Percentiles rank a stretch among this genome's conserved stretches.
phyloP scores from a whole-genome alignment of 805 yeast species.

The Ogataea ramenticola region DNA sequence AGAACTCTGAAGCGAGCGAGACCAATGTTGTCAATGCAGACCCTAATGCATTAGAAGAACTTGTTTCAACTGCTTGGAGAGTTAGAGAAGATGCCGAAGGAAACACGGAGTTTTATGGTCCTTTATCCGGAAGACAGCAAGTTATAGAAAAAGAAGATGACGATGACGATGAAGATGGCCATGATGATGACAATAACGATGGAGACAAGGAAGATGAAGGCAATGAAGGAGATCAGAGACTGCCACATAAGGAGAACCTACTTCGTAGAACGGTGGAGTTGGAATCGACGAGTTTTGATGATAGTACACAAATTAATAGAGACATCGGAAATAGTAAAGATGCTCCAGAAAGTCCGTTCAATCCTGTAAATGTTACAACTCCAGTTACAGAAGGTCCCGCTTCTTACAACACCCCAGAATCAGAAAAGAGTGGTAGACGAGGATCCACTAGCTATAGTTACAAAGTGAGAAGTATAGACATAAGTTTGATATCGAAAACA shows the following conservation, averaged over 20 bases:
- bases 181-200: background rate
- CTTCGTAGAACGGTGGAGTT: too few relatives aligned
- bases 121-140: constrained; percentile 26
- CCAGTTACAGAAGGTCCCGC: background rate
- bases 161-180: constrained; percentile 1
- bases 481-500: constrained; percentile 4
- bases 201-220: constrained; percentile 5
- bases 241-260: too few relatives aligned
- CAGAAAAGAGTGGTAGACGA: background rate
- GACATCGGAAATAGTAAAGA: too few relatives aligned
- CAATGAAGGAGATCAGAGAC: too few relatives aligned
- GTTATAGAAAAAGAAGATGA: constrained; percentile 16
- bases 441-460: background rate
- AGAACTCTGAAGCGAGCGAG: constrained; percentile 4
- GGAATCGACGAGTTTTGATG: background rate
- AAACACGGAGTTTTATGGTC: constrained; percentile 27
- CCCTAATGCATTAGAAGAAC: constrained; percentile 25
- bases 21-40: constrained; percentile 9
- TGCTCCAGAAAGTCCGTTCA: too few relatives aligned
- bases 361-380: background rate
- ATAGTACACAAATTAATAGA: too few relatives aligned
- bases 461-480: constrained; percentile 5
- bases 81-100: constrained; percentile 21
- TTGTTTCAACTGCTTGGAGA: constrained; percentile 26
- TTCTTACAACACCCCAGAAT: background rate